Percentiles rank a stretch among this genome's conserved stretches.
Evolutionary conservation across 805 yeast species (phyloP).

Genomic region (Candida sakaeoensis): DNA sequence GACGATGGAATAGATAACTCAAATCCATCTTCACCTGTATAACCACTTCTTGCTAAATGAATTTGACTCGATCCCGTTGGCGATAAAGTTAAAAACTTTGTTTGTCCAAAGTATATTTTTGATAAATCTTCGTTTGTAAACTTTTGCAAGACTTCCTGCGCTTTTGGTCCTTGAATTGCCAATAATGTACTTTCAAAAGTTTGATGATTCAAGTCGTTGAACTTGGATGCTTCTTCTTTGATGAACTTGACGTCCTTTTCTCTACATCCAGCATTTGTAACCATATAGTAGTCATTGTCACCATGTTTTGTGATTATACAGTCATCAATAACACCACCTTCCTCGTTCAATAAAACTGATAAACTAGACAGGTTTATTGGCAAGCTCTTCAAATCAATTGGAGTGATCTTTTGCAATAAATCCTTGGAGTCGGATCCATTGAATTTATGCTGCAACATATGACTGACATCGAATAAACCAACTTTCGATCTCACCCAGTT

Average conservation of each 20-base stretch:
- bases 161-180: conserved; percentile 91
- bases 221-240: conserved; percentile 43
- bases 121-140: conserved; percentile 58
- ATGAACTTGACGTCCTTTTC: conserved; percentile 73
- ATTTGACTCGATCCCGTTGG: conserved; percentile 42
- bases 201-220: conserved; percentile 34
- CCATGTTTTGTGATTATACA: conserved; percentile 88
- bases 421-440: conserved; percentile 63
- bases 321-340: conserved; percentile 87
- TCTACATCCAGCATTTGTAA: conserved; percentile 94
- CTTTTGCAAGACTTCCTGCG: conserved; percentile 63
- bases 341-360: conserved; percentile 66
- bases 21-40: conserved; percentile 98
- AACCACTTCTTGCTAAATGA: conserved; percentile 92
- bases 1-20: conserved; percentile 73
- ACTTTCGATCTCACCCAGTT: conserved; percentile 86
- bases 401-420: conserved; percentile 80
- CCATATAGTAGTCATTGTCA: conserved; percentile 73
- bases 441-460: conserved; percentile 89
- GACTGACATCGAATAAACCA: conserved; percentile 94
- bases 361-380: conserved; percentile 62
- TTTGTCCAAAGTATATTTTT: conserved; percentile 70
- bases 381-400: conserved; percentile 69
- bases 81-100: conserved; percentile 42
- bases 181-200: conserved; percentile 70